Conservation (phyloP, 208 protist genomes). For the Endotrypanum monterogeii region DNA sequence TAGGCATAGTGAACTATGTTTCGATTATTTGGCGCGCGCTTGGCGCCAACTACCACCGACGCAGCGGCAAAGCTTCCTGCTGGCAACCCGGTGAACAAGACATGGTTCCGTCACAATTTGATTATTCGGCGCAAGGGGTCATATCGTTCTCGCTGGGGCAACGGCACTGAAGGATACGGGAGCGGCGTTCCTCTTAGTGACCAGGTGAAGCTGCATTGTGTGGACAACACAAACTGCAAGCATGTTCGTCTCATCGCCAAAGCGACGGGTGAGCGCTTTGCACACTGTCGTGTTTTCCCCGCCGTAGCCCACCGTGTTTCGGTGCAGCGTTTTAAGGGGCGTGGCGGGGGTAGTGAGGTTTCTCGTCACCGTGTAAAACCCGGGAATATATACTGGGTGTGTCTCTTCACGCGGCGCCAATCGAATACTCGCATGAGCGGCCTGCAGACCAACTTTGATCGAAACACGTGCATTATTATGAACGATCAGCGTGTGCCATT, state of each 20-base stretch:
- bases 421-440: constrained; percentile 89
- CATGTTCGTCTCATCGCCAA: constrained; percentile 90
- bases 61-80: constrained; percentile 87
- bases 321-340: constrained; percentile 86
- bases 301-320: constrained; percentile 89
- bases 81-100: constrained; percentile 81
- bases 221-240: constrained; percentile 94
- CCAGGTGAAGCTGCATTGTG: constrained; percentile 91
- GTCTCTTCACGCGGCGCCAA: constrained; percentile 86
- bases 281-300: constrained; percentile 87
- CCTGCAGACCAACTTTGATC: constrained; percentile 90
- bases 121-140: constrained; percentile 86
- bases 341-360: constrained; percentile 57
- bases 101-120: constrained; percentile 85
- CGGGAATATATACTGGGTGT: constrained; percentile 90
- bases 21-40: constrained; percentile 27
- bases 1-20: constrained; percentile 28
- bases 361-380: constrained; percentile 81
- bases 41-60: constrained; percentile 73
- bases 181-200: constrained; percentile 84
- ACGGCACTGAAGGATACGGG: constrained; percentile 80
- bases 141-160: constrained; percentile 88
- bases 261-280: constrained; percentile 86
- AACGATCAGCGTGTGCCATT: constrained; percentile 91
- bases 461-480: constrained; percentile 92